Conservation (phyloP, 352 stramenopile species). For the Pythium apleroticum region DNA sequence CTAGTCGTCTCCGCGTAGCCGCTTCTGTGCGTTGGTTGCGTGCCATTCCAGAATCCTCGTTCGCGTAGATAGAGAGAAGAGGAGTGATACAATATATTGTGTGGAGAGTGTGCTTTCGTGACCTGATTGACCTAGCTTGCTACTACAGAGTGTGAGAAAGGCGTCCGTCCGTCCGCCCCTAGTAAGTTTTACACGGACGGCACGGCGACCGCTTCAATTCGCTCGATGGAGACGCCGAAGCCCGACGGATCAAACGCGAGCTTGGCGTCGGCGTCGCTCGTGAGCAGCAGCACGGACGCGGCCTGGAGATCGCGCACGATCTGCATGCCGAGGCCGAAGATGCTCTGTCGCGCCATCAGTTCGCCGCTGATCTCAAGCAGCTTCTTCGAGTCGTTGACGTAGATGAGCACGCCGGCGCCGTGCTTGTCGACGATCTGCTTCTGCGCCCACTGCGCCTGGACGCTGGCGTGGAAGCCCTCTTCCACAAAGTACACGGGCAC, state of each 20-base stretch:
- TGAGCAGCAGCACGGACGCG: constrained; percentile 53
- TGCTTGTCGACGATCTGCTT: constrained; percentile 41
- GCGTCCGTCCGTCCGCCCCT: no score
- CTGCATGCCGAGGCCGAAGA: constrained; percentile 84
- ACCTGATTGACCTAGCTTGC: constrained; percentile 12
- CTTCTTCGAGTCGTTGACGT: constrained; percentile 54
- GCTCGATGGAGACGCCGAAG: constrained; percentile 56
- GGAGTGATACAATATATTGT: background rate
- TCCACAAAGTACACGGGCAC: constrained; percentile 75
- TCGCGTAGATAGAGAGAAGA: background rate
- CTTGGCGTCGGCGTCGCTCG: constrained; percentile 30
- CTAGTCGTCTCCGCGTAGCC: background rate
- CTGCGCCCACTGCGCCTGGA: constrained; percentile 73
- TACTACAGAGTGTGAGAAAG: background rate
- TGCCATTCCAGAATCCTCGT: background rate
- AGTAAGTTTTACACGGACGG: constrained; percentile 5
- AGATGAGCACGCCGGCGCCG: constrained; percentile 53
- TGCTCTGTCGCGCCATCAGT: constrained; percentile 81
- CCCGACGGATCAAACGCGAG: constrained; percentile 57
- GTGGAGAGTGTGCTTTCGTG: background rate
- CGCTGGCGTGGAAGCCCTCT: constrained; percentile 43
- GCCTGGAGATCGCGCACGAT: constrained; percentile 59
- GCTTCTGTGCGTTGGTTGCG: background rate
- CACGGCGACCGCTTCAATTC: constrained; percentile 15
- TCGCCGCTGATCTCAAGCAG: constrained; percentile 78